Evolutionary conservation across 2,329 filamentous ascomycete species (phyloP), one percentile per base, ranked within the genome.

Genomic region (Colletotrichum sp.): DNA sequence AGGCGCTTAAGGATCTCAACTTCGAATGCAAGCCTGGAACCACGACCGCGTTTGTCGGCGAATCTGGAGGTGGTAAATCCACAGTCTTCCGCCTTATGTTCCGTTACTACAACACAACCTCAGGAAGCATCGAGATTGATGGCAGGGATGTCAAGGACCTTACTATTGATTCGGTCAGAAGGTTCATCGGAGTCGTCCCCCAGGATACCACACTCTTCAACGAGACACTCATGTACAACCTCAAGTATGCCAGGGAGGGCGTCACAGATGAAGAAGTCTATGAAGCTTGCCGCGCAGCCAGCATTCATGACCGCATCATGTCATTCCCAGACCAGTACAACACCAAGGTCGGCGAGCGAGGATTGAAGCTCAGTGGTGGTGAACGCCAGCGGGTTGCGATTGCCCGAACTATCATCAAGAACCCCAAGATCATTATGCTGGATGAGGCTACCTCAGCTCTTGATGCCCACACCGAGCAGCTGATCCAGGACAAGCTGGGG

Each of bases 201-300:
- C 97, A 99, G 84, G 97, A 99, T 81, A 98, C 96, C 6, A 95
- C 98, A 8, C 89, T 98, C 60, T 98, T 98, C 90, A 98, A 98
- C 83, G 96, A 98, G 84, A 94, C 94, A 1, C 87, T 98, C 78
- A 97, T 98, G 95, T 98, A 98, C 87, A 98, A 98, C 82, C 88
- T 98, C 77, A 94, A 93, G 83, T 98, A 98, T 82, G 96, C 96
- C 76, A 96, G 96, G 78, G 95, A 95, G 59, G 85, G 90, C 32
- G 95, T 94, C 13, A 94, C 94, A 1, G 93, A 98, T 75, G 94
- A 96, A 79, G 93, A 98, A 32, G 93, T 98, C 3, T 94, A 92
- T 80, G 92, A 92, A 60, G 96, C 96, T 15, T 98, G 96, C 84
- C 91, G 92, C 77, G 95, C 95, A 28, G 96, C 96, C 21, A 96